Evolutionary conservation across 2,329 filamentous ascomycete genomes (phyloP).

Genomic region (Knufia fluminis): DNA sequence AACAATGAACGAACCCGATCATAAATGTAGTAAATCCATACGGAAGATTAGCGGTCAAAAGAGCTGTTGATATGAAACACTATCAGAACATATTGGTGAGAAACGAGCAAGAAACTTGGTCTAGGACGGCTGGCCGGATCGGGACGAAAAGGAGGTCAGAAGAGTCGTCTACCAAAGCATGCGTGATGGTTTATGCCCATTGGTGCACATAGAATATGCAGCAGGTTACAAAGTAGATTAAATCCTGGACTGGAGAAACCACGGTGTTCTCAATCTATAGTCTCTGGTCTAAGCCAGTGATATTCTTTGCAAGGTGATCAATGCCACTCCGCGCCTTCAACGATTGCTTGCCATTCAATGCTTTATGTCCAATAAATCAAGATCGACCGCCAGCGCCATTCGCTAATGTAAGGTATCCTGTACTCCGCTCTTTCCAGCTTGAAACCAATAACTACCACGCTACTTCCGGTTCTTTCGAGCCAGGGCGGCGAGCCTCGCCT

Average conservation of each 20-base stretch:
- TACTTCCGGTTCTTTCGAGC: slow-evolving; percentile 23
- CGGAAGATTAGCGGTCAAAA: too few species aligned
- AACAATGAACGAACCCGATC: too few species aligned
- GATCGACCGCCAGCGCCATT: slow-evolving; percentile 6
- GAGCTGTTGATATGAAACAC: too few species aligned
- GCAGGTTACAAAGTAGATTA: too few species aligned
- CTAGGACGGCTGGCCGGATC: too few species aligned
- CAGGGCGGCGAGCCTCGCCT: slow-evolving; percentile 32
- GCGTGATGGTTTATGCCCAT: too few species aligned
- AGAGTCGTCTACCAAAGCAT: background rate
- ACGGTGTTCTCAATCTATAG: background rate
- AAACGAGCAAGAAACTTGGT: too few species aligned
- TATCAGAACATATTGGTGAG: too few species aligned
- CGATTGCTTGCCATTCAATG: background rate
- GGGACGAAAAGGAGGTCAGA: background rate
- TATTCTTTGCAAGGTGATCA: too few species aligned
- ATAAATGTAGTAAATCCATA: too few species aligned
- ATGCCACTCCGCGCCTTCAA: too few species aligned
- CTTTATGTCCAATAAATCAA: background rate
- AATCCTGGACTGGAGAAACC: background rate
- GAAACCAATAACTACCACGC: background rate
- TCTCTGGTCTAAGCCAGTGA: too few species aligned
- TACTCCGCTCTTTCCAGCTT: background rate
- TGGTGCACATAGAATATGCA: background rate
- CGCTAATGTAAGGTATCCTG: slow-evolving; percentile 2